These are phyloP conservation scores for Clitocybe nebularis DNA, from an alignment of 1,284 basidiomycete species.

Conservation along the genomic window DNA sequence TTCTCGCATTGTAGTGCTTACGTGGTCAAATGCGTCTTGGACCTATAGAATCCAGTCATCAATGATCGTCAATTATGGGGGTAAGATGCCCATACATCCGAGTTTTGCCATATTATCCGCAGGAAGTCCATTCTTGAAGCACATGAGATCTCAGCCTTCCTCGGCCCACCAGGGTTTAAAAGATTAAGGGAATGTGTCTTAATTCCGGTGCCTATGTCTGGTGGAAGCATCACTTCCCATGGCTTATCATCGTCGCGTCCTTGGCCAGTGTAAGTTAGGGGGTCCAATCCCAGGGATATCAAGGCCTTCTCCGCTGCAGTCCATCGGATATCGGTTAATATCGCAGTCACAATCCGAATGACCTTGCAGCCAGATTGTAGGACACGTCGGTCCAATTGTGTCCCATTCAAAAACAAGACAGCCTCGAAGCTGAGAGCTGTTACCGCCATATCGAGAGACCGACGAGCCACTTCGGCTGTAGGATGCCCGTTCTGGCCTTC, in stretches of 20 bases:
- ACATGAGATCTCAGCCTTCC: slow-evolving; percentile 12
- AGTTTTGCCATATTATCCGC: slow-evolving; percentile 54
- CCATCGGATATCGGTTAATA: slow-evolving; percentile 48
- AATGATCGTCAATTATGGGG: background rate
- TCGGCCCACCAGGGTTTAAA: slow-evolving; percentile 24
- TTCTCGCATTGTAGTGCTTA: slow-evolving; percentile 24
- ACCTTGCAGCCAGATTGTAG: slow-evolving; percentile 61
- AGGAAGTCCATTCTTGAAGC: slow-evolving; percentile 36
- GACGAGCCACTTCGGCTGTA: slow-evolving; percentile 60
- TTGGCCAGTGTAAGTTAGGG: slow-evolving; percentile 39
- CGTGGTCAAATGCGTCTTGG: slow-evolving; percentile 45
- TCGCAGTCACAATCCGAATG: slow-evolving; percentile 37
- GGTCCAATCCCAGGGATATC: slow-evolving; percentile 63
- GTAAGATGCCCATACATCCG: slow-evolving; percentile 46
- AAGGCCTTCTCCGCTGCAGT: slow-evolving; percentile 55
- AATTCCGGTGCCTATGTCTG: slow-evolving; percentile 67
- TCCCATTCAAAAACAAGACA: slow-evolving; percentile 60
- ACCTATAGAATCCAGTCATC: slow-evolving; percentile 42
- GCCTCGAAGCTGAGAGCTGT: slow-evolving; percentile 67
- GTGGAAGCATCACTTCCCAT: slow-evolving; percentile 58
- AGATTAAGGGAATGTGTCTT: slow-evolving; percentile 44
- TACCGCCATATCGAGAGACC: slow-evolving; percentile 66
- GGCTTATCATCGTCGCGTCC: slow-evolving; percentile 25
- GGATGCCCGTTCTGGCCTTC: slow-evolving; percentile 38
- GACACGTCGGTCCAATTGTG: slow-evolving; percentile 51